A percentile compares a stretch with the other conserved stretches of the same genome.
Conservation (phyloP, 768 basidiomycete genomes). For the Tremella yokohamensis region DNA sequence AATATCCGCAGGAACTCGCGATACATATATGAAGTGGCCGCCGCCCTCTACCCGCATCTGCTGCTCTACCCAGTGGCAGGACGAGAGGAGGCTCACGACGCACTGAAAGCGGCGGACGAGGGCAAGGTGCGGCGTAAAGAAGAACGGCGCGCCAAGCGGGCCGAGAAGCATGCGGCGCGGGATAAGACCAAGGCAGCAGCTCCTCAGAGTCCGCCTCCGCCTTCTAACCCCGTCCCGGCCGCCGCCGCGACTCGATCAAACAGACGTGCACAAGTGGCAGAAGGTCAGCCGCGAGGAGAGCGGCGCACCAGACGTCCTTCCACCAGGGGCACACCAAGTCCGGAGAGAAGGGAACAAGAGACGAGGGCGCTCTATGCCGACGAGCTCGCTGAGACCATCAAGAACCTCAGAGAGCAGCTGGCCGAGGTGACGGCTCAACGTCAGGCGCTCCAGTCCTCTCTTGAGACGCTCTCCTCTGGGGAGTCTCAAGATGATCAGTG, state of each 20-base stretch:
- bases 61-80: slow-evolving; percentile 14
- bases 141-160: slow-evolving; percentile 3
- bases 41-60: not conserved
- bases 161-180: not conserved
- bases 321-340: not conserved
- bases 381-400: not conserved
- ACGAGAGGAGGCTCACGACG: slow-evolving; percentile 12
- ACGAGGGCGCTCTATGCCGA: too few species aligned
- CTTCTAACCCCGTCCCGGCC: too few species aligned
- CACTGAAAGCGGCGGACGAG: slow-evolving; percentile 16
- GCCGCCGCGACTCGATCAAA: too few species aligned
- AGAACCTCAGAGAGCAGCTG: not conserved
- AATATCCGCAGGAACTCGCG: slow-evolving; percentile 17
- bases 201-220: not conserved
- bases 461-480: too few species aligned
- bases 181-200: not conserved
- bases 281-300: too few species aligned
- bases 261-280: too few species aligned
- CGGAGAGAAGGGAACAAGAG: too few species aligned
- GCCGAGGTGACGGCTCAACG: not conserved
- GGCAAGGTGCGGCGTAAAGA: slow-evolving; percentile 9
- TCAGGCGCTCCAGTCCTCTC: too few species aligned
- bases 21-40: slow-evolving; percentile 5
- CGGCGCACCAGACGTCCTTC: too few species aligned
- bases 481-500: too few species aligned